These are phyloP conservation scores for Diaporthe destruens DNA, from an alignment of 2,329 filamentous ascomycete species.

Conservation along the genomic window DNA sequence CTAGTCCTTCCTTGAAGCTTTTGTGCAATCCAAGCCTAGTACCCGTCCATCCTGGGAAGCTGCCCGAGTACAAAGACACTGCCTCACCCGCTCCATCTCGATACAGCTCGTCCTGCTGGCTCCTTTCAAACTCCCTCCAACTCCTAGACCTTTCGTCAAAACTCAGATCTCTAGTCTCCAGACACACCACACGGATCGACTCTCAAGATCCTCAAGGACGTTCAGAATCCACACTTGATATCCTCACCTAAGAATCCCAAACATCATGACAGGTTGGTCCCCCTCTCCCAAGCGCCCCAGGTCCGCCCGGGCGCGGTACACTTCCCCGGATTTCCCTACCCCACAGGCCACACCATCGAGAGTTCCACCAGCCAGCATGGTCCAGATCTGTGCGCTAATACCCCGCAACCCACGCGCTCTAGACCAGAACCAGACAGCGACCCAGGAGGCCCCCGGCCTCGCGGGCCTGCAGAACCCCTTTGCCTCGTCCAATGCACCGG, in stretches of 20 bases:
- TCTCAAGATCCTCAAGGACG: background rate
- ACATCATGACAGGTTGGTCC: conserved; percentile 37
- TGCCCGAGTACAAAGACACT: conserved; percentile 37
- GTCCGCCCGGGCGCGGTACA: background rate
- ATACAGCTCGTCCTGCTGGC: background rate
- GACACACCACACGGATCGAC: background rate
- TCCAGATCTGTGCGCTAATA: background rate
- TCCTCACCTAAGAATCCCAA: conserved; percentile 4
- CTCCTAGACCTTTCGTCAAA: conserved; percentile 1
- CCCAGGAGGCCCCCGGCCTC: conserved; percentile 44
- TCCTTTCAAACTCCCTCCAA: background rate
- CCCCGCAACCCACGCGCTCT: conserved; percentile 13
- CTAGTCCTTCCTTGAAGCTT: conserved; percentile 13
- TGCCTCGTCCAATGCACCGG: background rate
- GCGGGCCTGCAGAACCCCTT: conserved; percentile 37
- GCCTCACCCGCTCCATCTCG: background rate
- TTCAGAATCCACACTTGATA: background rate
- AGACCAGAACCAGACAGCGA: conserved; percentile 44
- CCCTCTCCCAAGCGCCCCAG: background rate
- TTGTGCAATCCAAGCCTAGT: conserved; percentile 15
- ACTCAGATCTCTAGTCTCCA: background rate
- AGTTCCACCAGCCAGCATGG: background rate
- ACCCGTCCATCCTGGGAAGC: conserved; percentile 30
- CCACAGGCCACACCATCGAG: background rate
- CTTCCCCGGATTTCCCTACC: conserved; percentile 24